Percentiles rank a stretch among this genome's conserved stretches.
phyloP scores from a whole-genome alignment of 2,329 filamentous ascomycete species.

The Amauroascus niger region DNA sequence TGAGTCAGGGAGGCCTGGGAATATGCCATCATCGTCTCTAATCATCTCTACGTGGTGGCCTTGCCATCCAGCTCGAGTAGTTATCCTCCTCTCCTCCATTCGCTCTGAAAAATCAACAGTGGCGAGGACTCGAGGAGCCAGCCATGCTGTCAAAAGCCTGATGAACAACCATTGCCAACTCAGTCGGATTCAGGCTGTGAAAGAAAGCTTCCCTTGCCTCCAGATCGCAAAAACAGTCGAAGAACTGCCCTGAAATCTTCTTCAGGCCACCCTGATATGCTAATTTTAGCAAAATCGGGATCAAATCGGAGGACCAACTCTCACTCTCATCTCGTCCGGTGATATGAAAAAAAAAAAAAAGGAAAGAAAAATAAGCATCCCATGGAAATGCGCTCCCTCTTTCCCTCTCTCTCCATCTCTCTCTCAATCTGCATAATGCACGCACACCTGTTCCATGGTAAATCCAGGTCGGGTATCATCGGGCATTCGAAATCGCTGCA shows the following conservation, averaged over 20 bases:
- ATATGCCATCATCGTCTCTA: too few relatives aligned
- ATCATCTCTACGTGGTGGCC: background rate
- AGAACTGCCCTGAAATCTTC: background rate
- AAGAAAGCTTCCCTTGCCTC: too few relatives aligned
- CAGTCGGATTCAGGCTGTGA: background rate
- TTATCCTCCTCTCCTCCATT: background rate
- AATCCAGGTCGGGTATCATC: constrained; percentile 4
- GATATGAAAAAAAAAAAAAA: background rate
- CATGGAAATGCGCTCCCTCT: background rate
- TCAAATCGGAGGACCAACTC: background rate
- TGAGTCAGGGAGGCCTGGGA: background rate
- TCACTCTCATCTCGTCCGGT: too few relatives aligned
- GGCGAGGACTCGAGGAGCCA: background rate
- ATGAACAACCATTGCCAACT: background rate
- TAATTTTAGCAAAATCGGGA: background rate
- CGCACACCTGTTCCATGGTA: background rate
- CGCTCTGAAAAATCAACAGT: background rate
- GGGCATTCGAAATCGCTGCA: constrained; percentile 5
- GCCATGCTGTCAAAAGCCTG: background rate
- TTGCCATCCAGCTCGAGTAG: background rate
- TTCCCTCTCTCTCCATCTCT: too few relatives aligned
- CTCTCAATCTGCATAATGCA: background rate
- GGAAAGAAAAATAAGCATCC: background rate
- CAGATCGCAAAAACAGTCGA: too few relatives aligned
- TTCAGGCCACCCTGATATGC: background rate